Conservation (phyloP, 2,329 filamentous ascomycete species). For the Cephalotrichum gorgonifer region DNA sequence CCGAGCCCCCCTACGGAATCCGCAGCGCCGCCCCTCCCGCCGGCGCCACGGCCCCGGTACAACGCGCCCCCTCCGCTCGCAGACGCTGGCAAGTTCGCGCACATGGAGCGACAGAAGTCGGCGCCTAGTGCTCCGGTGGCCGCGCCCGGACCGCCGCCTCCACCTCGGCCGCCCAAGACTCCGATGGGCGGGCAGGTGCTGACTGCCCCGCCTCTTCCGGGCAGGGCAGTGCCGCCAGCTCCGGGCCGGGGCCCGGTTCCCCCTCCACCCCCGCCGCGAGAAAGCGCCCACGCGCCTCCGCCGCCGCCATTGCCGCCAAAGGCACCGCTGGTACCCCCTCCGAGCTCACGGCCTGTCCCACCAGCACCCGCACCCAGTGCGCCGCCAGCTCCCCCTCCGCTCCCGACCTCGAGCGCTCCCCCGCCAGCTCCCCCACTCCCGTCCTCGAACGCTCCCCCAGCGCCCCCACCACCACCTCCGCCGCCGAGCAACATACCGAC, state of each 20-base stretch:
- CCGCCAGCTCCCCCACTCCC: slow-evolving; percentile 30
- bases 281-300: slow-evolving; percentile 18
- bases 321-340: slow-evolving; percentile 35
- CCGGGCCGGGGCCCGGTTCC: slow-evolving; percentile 62
- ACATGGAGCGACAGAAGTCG: slow-evolving; percentile 22
- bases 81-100: slow-evolving; percentile 80
- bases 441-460: slow-evolving; percentile 18
- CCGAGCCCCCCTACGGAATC: slow-evolving; percentile 22
- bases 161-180: slow-evolving; percentile 49
- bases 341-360: slow-evolving; percentile 40
- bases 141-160: slow-evolving; percentile 6
- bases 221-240: slow-evolving; percentile 54
- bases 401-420: slow-evolving; percentile 22
- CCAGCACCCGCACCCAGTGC: slow-evolving; percentile 34
- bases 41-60: slow-evolving; percentile 63
- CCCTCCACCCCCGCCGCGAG: slow-evolving; percentile 53
- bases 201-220: slow-evolving; percentile 52
- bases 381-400: slow-evolving; percentile 23
- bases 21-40: slow-evolving; percentile 47
- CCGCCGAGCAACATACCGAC: slow-evolving; percentile 23
- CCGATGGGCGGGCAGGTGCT: slow-evolving; percentile 46
- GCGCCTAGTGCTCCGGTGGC: not conserved
- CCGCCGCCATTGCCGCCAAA: slow-evolving; percentile 39
- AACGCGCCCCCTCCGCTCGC: slow-evolving; percentile 78
- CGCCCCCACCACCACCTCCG: slow-evolving; percentile 36